These are phyloP conservation scores for Uncinocarpus reesii DNA, from an alignment of 2,329 filamentous ascomycete genomes.

Conservation along the genomic window DNA sequence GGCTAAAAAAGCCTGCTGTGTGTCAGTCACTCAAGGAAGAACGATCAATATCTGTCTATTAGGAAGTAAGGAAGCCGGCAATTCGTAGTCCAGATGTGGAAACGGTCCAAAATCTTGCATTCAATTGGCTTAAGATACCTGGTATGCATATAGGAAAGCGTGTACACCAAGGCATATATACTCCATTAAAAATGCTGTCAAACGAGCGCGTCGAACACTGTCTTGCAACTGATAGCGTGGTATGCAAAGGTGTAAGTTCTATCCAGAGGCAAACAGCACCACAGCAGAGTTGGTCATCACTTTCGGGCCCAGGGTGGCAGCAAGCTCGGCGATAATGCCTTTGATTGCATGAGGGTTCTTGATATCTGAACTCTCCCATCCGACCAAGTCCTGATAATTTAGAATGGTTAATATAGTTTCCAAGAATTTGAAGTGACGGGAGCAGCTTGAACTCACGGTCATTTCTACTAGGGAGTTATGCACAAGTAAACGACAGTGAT, in stretches of 20 bases:
- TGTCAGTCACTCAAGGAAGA: background rate
- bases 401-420: background rate
- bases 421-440: background rate
- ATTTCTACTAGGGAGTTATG: constrained; percentile 35
- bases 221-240: background rate
- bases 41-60: too few species aligned
- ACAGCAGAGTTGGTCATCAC: constrained; percentile 34
- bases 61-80: too few species aligned
- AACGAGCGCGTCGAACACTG: too few species aligned
- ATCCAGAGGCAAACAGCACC: constrained; percentile 25
- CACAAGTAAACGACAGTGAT: constrained; percentile 37
- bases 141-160: too few species aligned
- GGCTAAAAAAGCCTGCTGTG: background rate
- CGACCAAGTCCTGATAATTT: constrained; percentile 33
- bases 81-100: too few species aligned
- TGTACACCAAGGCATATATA: too few species aligned
- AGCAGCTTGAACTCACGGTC: constrained; percentile 25
- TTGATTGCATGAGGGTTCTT: constrained; percentile 37
- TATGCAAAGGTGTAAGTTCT: background rate
- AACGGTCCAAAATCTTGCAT: too few species aligned
- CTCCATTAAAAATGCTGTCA: background rate
- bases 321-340: constrained; percentile 39
- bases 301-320: constrained; percentile 37
- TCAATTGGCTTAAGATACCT: too few species aligned
- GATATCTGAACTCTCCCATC: constrained; percentile 38